A percentile compares a stretch with the other conserved stretches of the same genome.
phyloP scores from a whole-genome alignment of 495 filamentous ascomycete genomes.

The Penicillium flavigenum region DNA sequence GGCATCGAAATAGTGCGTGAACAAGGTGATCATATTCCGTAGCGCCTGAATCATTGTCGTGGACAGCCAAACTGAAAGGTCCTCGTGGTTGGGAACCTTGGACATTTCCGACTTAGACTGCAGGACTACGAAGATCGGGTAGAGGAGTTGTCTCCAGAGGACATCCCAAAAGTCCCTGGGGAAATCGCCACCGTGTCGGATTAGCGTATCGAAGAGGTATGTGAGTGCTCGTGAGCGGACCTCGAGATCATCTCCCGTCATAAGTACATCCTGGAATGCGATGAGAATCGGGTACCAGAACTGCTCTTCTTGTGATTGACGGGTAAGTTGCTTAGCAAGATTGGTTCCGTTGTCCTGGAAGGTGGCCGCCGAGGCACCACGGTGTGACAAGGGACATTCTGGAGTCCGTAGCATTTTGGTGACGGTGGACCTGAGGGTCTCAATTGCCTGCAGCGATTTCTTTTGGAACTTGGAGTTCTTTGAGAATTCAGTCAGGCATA shows the following conservation, averaged over 20 bases:
- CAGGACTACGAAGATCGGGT: constrained; percentile 97
- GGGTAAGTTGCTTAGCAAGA: constrained; percentile 48
- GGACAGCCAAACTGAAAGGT: constrained; percentile 97
- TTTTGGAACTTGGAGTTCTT: constrained; percentile 98
- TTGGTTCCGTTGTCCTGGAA: constrained; percentile 50
- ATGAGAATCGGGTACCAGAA: constrained; percentile 99
- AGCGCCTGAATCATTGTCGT: constrained; percentile 99
- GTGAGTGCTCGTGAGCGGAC: constrained; percentile 85
- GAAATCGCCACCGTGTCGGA: constrained; percentile 87
- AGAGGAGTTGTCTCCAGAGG: constrained; percentile 92
- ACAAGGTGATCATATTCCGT: constrained; percentile 96
- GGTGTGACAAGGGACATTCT: constrained; percentile 83
- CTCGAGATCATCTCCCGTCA: constrained; percentile 99
- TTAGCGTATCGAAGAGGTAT: constrained; percentile 92
- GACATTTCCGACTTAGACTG: constrained; percentile 94
- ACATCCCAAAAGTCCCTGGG: constrained; percentile 97
- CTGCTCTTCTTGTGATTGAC: constrained; percentile 82
- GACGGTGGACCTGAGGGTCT: constrained; percentile 86
- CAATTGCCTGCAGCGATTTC: constrained; percentile 94
- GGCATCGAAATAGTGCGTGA: constrained; percentile 96
- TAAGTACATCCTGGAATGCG: constrained; percentile 96
- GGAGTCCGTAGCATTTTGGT: constrained; percentile 93
- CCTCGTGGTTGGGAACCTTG: constrained; percentile 89
- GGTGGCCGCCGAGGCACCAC: constrained; percentile 38
- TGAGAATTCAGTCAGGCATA: constrained; percentile 95